A percentile compares a stretch with the other conserved stretches of the same genome.
Evolutionary conservation across 306 rosid species (phyloP).

Genomic region (Pachyrhizus erosus): DNA sequence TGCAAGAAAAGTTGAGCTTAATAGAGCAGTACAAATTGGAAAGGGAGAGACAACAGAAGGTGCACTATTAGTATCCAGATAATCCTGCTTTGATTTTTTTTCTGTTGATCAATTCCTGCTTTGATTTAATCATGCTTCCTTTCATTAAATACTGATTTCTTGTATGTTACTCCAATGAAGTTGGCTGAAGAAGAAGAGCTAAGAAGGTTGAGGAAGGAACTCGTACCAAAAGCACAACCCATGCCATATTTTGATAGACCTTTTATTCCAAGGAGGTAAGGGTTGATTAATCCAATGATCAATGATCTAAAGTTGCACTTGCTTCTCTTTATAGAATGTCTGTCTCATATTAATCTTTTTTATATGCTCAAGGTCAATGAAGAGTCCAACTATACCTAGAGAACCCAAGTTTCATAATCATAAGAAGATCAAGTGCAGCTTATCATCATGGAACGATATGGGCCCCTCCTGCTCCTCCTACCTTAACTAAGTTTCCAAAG

Average conservation of each 20-base stretch:
- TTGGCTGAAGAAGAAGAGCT: slow-evolving; percentile 88
- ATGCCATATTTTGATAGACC: slow-evolving; percentile 99
- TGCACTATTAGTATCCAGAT: slow-evolving; percentile 15
- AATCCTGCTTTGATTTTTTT: too few species aligned
- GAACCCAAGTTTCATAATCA: slow-evolving; percentile 84
- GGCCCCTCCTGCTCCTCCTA: slow-evolving; percentile 21
- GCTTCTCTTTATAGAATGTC: slow-evolving; percentile 2
- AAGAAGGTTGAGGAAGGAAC: slow-evolving; percentile 80
- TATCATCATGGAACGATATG: slow-evolving; percentile 74
- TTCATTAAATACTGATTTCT: slow-evolving; percentile 13
- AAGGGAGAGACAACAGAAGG: slow-evolving; percentile 82
- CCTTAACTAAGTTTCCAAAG: slow-evolving; percentile 43
- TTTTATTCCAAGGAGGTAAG: slow-evolving; percentile 91
- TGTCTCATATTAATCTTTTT: not conserved
- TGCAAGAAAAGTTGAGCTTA: slow-evolving; percentile 73
- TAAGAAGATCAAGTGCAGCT: slow-evolving; percentile 74
- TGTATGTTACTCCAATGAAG: slow-evolving; percentile 45
- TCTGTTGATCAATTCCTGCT: too few species aligned
- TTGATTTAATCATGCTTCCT: not conserved
- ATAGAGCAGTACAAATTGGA: slow-evolving; percentile 89
- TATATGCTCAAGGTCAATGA: slow-evolving; percentile 66
- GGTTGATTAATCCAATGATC: not conserved
- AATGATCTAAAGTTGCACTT: not conserved
- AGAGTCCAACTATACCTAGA: slow-evolving; percentile 81
- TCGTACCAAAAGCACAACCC: slow-evolving; percentile 94